Evolutionary conservation across 352 stramenopile species (phyloP), one percentile per base, ranked within the genome.

Genomic region (Phytophthora tubulina): DNA sequence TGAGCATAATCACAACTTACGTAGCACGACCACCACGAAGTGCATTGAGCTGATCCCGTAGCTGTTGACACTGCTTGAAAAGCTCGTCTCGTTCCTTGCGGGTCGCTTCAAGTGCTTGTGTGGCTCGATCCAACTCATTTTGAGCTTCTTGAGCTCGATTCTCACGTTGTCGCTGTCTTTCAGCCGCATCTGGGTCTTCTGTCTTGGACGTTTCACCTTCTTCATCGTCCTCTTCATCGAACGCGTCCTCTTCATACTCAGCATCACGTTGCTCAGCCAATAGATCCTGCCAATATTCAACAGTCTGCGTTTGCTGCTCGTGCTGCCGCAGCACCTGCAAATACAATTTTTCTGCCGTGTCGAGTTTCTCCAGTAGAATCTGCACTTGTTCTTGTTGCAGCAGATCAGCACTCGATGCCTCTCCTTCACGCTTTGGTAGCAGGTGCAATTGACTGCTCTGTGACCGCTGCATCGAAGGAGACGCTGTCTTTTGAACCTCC

Each of bases 321-420:
- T 88, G 73, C 59, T 92, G 83, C n/a, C 81, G 78, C 49, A 94
- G 56, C 50, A 90, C 86, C 52, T 92, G 80, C 46, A 86, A 63
- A 69, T 94, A 91, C 21, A 90, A 61, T 63, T 93, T 92, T 71
- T 94, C 86, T 13, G 85, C 74, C 1, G 81, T 80, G 68, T 94
- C 83, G 27, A 92, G 79, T 41, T 90, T 88, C 36, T 93, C 85
- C 33, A 84, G 73, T 33, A 91, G 17, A 9, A 81, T 63, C 65
- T 88, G 80, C 14, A 62, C 56, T 14, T 72, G 71, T 63, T 88
- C 80, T 41, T 84, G 78, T 10, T 76, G 55, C 69, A 70, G 76
- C 32, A 79, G 62, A 32, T 68, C 70, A 32, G 82, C 66, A 49
- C 75, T 75, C 7, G 71, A 64, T 15, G 51, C 57, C 3, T 63